phyloP scores from a whole-genome alignment of 1,284 basidiomycete genomes.

The Leccinum proximum region DNA sequence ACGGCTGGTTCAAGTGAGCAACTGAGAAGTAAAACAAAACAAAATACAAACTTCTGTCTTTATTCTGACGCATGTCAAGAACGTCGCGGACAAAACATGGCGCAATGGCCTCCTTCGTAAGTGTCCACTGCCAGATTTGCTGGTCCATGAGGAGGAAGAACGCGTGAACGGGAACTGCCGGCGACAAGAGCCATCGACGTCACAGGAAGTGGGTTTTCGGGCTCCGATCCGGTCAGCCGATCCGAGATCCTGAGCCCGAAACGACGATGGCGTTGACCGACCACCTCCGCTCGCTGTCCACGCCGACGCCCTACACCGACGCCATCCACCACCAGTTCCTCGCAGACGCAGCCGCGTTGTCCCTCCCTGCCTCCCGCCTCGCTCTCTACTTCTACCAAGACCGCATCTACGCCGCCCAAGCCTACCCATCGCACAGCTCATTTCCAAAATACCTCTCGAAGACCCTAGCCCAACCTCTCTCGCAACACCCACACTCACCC shows the following conservation, averaged over 20 bases:
- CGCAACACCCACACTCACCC: slow-evolving; percentile 43
- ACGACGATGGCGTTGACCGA: slow-evolving; percentile 9
- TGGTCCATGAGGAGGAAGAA: slow-evolving; percentile 10
- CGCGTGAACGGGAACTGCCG: neutral
- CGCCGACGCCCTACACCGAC: slow-evolving; percentile 37
- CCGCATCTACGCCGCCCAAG: slow-evolving; percentile 66
- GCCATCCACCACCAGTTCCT: slow-evolving; percentile 60
- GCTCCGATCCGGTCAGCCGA: too few relatives aligned
- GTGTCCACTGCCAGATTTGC: slow-evolving; percentile 55
- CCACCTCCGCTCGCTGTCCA: slow-evolving; percentile 35
- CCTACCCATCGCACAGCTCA: slow-evolving; percentile 56
- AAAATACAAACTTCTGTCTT: slow-evolving; percentile 33
- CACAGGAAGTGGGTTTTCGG: too few relatives aligned
- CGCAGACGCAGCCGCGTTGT: slow-evolving; percentile 45
- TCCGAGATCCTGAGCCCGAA: too few relatives aligned
- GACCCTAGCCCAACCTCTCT: slow-evolving; percentile 23
- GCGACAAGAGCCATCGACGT: too few relatives aligned
- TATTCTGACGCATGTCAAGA: slow-evolving; percentile 46
- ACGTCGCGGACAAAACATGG: slow-evolving; percentile 63
- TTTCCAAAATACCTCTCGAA: slow-evolving; percentile 49
- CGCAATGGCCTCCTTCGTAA: slow-evolving; percentile 54
- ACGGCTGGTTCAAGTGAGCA: slow-evolving; percentile 26
- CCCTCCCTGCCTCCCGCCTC: slow-evolving; percentile 44
- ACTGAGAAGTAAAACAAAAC: neutral
- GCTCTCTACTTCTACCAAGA: slow-evolving; percentile 64